Evolutionary conservation across 2,329 filamentous ascomycete species (phyloP), one percentile per base, ranked within the genome.

Genomic region (Boeremia exigua): DNA sequence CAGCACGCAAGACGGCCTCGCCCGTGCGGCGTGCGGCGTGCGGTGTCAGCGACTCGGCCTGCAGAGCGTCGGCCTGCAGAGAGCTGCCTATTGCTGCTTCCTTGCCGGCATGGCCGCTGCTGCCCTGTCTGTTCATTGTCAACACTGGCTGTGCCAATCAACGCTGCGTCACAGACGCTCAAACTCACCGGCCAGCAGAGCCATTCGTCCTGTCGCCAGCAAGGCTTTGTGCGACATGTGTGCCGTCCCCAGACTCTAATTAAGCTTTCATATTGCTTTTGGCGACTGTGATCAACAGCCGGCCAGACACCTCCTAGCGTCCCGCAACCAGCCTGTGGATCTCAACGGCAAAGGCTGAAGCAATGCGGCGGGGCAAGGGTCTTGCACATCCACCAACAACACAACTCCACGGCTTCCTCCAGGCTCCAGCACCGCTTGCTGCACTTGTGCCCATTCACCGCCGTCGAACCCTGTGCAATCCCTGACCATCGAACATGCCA

Each of bases 401-500:
- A 51, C 42, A 44, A 48, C 54, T 54, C 46, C 42, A 49, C 38
- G 44, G 54, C 57, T 36, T 45, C 43, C 45, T 27, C 33, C 48
- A 38, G 38, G 39, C 45, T 27, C 33, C 48, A 38, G 38, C 58
- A 51, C 55, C 58, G 46, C 54, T 54, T 53, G 33, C 47, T 51
- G 44, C 54, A 54, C 45, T 47, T 36, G 40, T 57, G 50, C 43
- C 45, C 51, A 30, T 52, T 27, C 49, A 15, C 45, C 36, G 15
- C 43, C 40, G 37, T 49, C 48, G 45, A 46, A 10, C 10, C 37
- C 42, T 29, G 39, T 44, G 32, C 32, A 10, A 51, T 23, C 45
- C 54, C 25, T 50, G 47, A 38, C 29, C 43, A 48, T 37, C 53
- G 19, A 64, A 59, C 46, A 80, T 80, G 77, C 79, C 78, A 42